Conservation (phyloP, 192 early-diverging fungal species). For the Coemansia sp. region DNA sequence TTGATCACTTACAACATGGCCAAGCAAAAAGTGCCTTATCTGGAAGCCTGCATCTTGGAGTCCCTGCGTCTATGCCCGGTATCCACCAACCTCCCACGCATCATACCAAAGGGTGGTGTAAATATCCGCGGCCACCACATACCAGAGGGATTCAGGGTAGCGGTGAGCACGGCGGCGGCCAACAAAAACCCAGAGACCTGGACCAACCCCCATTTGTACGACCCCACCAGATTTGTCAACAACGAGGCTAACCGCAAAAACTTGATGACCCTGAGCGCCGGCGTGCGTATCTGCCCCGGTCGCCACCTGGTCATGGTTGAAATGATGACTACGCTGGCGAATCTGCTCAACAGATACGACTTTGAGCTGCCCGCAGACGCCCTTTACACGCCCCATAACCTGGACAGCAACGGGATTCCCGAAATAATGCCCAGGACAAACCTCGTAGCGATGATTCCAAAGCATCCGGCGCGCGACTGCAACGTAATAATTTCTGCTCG, state of each 20-base stretch:
- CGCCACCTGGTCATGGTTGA: slow-evolving; percentile 39
- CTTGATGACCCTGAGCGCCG: slow-evolving; percentile 36
- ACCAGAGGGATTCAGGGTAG: slow-evolving; percentile 28
- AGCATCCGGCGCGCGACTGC: slow-evolving; percentile 31
- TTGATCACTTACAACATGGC: no score
- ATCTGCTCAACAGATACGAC: slow-evolving; percentile 46
- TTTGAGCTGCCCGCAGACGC: slow-evolving; percentile 27
- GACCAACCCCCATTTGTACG: slow-evolving; percentile 30
- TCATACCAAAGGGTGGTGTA: no score
- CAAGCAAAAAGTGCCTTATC: no score
- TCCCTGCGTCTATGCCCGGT: no score
- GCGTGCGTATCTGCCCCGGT: slow-evolving; percentile 46
- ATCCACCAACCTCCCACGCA: no score
- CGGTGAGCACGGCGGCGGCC: slow-evolving; percentile 26
- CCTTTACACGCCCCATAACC: slow-evolving; percentile 18
- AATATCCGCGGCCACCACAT: slow-evolving; percentile 27
- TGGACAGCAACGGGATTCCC: slow-evolving; percentile 17
- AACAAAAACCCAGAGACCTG: slow-evolving; percentile 29
- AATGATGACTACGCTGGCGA: slow-evolving; percentile 39
- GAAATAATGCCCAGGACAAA: slow-evolving; percentile 38
- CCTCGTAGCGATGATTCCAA: slow-evolving; percentile 37
- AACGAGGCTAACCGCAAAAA: slow-evolving; percentile 26
- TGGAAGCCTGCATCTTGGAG: no score
- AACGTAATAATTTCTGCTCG: slow-evolving; percentile 23
- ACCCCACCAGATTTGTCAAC: slow-evolving; percentile 26